phyloP scores from a whole-genome alignment of 169 alveolate species.

The Plasmodium sp. region DNA sequence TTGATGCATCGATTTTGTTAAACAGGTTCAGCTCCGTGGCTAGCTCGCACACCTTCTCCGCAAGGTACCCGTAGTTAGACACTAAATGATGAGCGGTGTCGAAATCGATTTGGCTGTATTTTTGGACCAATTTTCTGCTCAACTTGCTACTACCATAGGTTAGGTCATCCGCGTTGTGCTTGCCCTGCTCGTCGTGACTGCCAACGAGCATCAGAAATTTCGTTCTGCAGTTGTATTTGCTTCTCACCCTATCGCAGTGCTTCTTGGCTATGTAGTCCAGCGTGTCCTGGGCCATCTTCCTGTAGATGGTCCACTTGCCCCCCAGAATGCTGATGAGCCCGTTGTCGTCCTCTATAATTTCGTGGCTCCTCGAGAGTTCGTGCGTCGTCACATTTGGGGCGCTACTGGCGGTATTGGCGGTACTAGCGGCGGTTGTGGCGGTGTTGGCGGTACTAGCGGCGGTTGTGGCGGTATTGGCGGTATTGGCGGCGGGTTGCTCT shows the following conservation, averaged over 20 bases:
- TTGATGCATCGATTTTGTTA: slow-evolving; percentile 77
- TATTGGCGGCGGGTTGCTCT: slow-evolving; percentile 25
- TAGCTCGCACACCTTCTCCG: slow-evolving; percentile 82
- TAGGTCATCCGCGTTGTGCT: slow-evolving; percentile 75
- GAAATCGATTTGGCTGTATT: slow-evolving; percentile 72
- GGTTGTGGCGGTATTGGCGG: background rate
- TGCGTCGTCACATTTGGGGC: slow-evolving; percentile 76
- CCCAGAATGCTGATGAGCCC: slow-evolving; percentile 94
- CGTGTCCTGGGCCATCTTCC: slow-evolving; percentile 94
- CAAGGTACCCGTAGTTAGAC: slow-evolving; percentile 83
- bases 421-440: background rate
- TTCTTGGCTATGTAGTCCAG: slow-evolving; percentile 77
- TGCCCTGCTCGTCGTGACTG: slow-evolving; percentile 79
- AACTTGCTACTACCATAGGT: slow-evolving; percentile 79
- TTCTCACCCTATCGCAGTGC: slow-evolving; percentile 65
- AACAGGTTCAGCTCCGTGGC: slow-evolving; percentile 76
- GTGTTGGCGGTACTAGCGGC: background rate
- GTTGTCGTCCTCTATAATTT: slow-evolving; percentile 86
- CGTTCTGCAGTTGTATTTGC: slow-evolving; percentile 81
- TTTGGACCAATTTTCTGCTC: slow-evolving; percentile 70
- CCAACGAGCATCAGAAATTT: slow-evolving; percentile 78
- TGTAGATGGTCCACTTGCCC: slow-evolving; percentile 96
- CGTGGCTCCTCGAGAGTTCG: slow-evolving; percentile 92
- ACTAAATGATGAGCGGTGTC: slow-evolving; percentile 81
- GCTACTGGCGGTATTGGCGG: background rate